phyloP scores from a whole-genome alignment of 2,329 filamentous ascomycete genomes.

The Ampelomyces quisqualis region DNA sequence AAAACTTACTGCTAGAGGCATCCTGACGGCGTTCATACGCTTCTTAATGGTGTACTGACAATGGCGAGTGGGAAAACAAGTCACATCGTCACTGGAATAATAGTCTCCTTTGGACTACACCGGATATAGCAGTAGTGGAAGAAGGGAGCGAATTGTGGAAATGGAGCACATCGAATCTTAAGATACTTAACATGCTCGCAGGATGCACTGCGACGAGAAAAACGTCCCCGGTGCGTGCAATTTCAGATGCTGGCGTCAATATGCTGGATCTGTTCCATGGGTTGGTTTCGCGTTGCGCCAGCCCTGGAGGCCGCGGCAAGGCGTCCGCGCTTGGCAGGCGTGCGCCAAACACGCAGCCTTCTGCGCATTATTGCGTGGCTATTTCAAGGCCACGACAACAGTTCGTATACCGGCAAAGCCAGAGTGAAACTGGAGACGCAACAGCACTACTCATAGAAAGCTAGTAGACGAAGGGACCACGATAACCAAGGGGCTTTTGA shows the following conservation, averaged over 20 bases:
- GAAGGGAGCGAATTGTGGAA: background rate
- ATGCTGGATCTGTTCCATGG: too few species aligned
- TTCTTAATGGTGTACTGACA: background rate
- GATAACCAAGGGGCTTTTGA: too few species aligned
- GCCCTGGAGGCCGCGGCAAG: constrained; percentile 5
- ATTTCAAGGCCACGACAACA: constrained; percentile 20
- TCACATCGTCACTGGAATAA: constrained; percentile 1
- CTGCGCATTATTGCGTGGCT: constrained; percentile 11
- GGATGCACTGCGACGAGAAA: too few species aligned
- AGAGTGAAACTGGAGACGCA: too few species aligned
- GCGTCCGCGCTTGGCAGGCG: constrained; percentile 14
- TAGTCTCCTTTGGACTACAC: background rate
- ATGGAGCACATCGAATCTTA: background rate
- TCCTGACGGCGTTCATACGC: constrained; percentile 25
- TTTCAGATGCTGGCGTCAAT: too few species aligned
- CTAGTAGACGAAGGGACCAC: too few species aligned
- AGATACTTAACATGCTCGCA: background rate
- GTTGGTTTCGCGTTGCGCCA: constrained; percentile 15
- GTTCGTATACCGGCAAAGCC: too few species aligned
- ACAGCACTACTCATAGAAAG: too few species aligned
- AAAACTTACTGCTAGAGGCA: constrained; percentile 37
- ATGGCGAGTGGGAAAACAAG: background rate
- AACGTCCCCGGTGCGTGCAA: too few species aligned
- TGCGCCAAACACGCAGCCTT: too few species aligned
- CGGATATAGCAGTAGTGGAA: background rate